phyloP scores from a whole-genome alignment of 2,329 filamentous ascomycete species.

The Cordyceps fumosorosea region DNA sequence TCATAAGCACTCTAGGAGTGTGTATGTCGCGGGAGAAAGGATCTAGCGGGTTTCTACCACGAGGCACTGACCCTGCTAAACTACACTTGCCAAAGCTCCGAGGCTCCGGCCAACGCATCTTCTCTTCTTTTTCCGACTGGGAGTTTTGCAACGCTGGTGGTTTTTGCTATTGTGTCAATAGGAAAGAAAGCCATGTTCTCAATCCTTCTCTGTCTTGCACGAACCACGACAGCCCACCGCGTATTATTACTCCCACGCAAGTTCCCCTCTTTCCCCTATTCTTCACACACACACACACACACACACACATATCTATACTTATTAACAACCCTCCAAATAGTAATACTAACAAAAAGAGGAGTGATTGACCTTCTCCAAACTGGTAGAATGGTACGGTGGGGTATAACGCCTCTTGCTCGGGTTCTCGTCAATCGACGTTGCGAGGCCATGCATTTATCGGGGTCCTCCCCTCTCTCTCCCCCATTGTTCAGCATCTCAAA shows the following conservation, averaged over 20 bases:
- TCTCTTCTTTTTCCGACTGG: neutral
- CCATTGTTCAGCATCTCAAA: neutral
- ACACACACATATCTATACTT: neutral
- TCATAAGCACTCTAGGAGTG: neutral
- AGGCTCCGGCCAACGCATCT: neutral
- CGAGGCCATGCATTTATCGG: slow-evolving; percentile 3
- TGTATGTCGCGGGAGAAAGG: neutral
- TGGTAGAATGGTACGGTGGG: neutral
- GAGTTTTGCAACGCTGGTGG: too few species aligned
- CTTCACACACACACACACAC: neutral
- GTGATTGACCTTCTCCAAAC: neutral
- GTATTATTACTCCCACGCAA: neutral
- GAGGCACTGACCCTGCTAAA: neutral
- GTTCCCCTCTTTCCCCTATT: neutral
- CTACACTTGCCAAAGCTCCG: neutral
- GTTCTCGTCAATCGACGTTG: slow-evolving; percentile 5
- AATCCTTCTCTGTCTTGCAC: too few species aligned
- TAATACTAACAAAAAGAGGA: neutral
- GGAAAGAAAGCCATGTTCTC: too few species aligned
- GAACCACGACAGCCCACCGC: neutral
- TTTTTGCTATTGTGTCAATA: too few species aligned
- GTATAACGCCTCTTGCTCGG: slow-evolving; percentile 1
- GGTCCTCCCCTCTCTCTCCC: neutral
- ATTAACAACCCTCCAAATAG: too few species aligned
- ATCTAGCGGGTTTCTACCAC: neutral